phyloP scores from a whole-genome alignment of 129 eudicot species.

The Flaveria robusta region DNA sequence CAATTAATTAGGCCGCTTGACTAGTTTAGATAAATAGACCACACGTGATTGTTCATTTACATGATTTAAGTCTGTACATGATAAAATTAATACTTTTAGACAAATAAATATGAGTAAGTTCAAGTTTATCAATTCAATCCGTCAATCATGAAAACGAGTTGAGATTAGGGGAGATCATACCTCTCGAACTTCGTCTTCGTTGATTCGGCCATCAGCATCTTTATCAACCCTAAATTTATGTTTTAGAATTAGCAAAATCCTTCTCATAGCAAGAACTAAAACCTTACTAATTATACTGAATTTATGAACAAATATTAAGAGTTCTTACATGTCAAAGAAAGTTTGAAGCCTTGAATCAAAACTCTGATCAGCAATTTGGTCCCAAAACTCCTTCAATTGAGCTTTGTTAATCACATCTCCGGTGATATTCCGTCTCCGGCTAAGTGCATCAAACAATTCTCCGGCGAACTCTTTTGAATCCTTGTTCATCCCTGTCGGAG shows the following conservation, averaged over 20 bases:
- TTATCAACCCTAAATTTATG: constrained; percentile 68
- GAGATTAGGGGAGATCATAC: constrained; percentile 30
- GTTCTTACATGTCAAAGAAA: constrained; percentile 85
- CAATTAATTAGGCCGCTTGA: background rate
- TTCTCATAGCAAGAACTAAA: background rate
- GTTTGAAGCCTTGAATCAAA: constrained; percentile 89
- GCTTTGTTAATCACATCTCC: constrained; percentile 53
- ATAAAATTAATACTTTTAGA: too few relatives aligned
- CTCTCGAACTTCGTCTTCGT: constrained; percentile 77
- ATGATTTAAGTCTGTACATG: background rate
- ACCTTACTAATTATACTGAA: background rate
- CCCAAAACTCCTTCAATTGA: constrained; percentile 84
- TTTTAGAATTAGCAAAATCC: constrained; percentile 27
- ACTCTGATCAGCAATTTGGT: constrained; percentile 73
- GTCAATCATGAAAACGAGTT: too few relatives aligned
- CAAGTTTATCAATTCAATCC: background rate
- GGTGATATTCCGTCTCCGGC: constrained; percentile 66
- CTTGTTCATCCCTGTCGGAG: constrained; percentile 61
- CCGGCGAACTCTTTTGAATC: constrained; percentile 80
- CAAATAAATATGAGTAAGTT: background rate
- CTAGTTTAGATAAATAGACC: background rate
- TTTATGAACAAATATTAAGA: background rate
- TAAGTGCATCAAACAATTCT: constrained; percentile 77
- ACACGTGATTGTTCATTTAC: background rate
- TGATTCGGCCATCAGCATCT: constrained; percentile 73